Conservation (phyloP, 768 basidiomycete genomes). For the Serendipita vermifera region DNA sequence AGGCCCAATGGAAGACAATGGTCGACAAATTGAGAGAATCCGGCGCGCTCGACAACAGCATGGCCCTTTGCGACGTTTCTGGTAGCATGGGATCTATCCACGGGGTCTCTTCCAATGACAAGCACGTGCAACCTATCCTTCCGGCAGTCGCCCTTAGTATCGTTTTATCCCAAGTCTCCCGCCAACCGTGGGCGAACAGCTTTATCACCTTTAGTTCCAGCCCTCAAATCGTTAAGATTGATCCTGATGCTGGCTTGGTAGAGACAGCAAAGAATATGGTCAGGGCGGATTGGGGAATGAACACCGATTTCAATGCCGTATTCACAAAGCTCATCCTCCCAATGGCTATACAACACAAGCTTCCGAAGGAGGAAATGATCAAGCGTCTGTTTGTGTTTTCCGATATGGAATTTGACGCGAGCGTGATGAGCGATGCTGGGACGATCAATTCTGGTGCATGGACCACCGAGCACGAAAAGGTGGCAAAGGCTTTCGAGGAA, state of each 20-base stretch:
- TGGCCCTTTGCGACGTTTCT: constrained; percentile 64
- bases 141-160: constrained; percentile 55
- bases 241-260: constrained; percentile 28
- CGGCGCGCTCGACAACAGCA: constrained; percentile 43
- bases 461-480: constrained; percentile 50
- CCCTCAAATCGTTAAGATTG: constrained; percentile 40
- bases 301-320: constrained; percentile 49
- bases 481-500: constrained; percentile 39
- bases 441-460: constrained; percentile 24
- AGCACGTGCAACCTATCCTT: constrained; percentile 33
- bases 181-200: constrained; percentile 47
- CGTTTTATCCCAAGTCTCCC: constrained; percentile 46
- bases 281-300: constrained; percentile 35
- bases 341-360: constrained; percentile 39
- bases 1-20: constrained; percentile 56
- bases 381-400: constrained; percentile 63
- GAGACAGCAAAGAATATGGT: constrained; percentile 30
- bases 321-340: constrained; percentile 52
- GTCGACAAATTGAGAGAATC: constrained; percentile 39
- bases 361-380: constrained; percentile 61
- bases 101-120: constrained; percentile 3
- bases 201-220: constrained; percentile 55
- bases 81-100: constrained; percentile 48
- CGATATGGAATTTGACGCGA: constrained; percentile 66
- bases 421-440: constrained; percentile 9